Conservation (phyloP, 352 stramenopile genomes). For the Globisporangium ultimum region DNA sequence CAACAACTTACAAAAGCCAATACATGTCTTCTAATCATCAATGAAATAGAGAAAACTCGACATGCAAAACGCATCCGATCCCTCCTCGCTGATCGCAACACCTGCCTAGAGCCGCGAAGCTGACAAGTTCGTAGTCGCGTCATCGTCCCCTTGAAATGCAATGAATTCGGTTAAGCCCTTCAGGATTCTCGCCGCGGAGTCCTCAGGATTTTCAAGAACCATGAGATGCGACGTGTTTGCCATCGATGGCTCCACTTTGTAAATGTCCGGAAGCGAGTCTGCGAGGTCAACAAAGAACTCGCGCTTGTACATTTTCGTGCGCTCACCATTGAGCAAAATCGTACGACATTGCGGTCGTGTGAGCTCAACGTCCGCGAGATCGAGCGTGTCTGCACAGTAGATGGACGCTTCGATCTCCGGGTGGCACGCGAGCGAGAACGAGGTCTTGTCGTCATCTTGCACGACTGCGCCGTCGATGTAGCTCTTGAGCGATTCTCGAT, state of each 20-base stretch:
- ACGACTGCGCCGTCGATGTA: constrained; percentile 31
- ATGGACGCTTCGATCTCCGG: constrained; percentile 35
- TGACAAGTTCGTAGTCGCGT: constrained; percentile 4
- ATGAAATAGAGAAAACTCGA: too few relatives aligned
- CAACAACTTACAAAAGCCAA: too few relatives aligned
- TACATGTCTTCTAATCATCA: too few relatives aligned
- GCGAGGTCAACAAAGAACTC: constrained; percentile 17
- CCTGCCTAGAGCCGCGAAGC: too few relatives aligned
- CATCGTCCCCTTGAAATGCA: constrained; percentile 7
- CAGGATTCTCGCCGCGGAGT: constrained; percentile 23
- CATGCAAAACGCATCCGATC: too few relatives aligned
- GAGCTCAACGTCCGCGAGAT: constrained; percentile 16
- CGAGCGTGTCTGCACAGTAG: constrained; percentile 22
- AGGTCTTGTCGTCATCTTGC: constrained; percentile 8
- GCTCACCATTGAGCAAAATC: constrained; percentile 19
- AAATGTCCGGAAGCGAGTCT: constrained; percentile 22
- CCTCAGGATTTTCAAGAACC: constrained; percentile 32
- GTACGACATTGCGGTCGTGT: constrained; percentile 16
- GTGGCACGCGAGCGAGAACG: constrained; percentile 27
- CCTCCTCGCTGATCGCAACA: too few relatives aligned
- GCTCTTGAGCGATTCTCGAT: constrained; percentile 26
- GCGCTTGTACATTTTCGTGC: constrained; percentile 29
- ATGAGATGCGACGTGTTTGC: constrained; percentile 27
- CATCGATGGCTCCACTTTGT: constrained; percentile 21
- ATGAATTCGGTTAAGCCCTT: constrained; percentile 13